Conservation (phyloP, 2,329 filamentous ascomycete genomes). For the Neopestalotiopsis clavispora region DNA sequence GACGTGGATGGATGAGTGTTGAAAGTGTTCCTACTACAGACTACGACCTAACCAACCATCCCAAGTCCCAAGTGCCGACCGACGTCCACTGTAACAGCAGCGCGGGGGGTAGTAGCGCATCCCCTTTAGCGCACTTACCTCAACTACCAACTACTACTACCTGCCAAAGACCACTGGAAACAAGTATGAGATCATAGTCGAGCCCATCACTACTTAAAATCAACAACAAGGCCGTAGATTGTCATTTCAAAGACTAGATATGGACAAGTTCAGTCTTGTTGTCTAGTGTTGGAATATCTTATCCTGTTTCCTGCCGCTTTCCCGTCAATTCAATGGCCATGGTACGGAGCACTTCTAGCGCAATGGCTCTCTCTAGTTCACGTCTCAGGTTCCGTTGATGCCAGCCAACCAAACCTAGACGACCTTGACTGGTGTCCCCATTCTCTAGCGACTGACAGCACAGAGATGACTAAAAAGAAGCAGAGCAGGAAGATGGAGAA, state of each 20-base stretch:
- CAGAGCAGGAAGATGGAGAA: too few species aligned
- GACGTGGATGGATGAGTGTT: background rate
- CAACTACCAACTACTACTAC: background rate
- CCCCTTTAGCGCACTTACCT: background rate
- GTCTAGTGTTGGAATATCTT: background rate
- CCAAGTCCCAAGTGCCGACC: conserved; percentile 1
- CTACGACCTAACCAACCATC: background rate
- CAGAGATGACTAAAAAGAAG: too few species aligned
- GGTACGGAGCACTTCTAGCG: too few species aligned
- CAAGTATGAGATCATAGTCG: conserved; percentile 6
- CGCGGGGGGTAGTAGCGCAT: background rate
- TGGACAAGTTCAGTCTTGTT: background rate
- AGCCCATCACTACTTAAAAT: conserved; percentile 1
- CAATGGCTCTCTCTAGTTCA: background rate
- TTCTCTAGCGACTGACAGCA: too few species aligned
- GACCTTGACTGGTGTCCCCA: too few species aligned
- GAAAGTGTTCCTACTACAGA: too few species aligned
- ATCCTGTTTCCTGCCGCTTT: background rate
- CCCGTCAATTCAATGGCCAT: too few species aligned
- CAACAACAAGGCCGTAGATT: background rate
- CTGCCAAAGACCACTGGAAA: background rate
- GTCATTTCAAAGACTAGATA: background rate
- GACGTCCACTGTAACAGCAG: background rate
- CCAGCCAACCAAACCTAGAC: too few species aligned
- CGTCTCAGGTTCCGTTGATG: background rate